A percentile compares a stretch with the other conserved stretches of the same genome.
Conservation (phyloP, 495 filamentous ascomycete species). For the Coniosporium apollinis region DNA sequence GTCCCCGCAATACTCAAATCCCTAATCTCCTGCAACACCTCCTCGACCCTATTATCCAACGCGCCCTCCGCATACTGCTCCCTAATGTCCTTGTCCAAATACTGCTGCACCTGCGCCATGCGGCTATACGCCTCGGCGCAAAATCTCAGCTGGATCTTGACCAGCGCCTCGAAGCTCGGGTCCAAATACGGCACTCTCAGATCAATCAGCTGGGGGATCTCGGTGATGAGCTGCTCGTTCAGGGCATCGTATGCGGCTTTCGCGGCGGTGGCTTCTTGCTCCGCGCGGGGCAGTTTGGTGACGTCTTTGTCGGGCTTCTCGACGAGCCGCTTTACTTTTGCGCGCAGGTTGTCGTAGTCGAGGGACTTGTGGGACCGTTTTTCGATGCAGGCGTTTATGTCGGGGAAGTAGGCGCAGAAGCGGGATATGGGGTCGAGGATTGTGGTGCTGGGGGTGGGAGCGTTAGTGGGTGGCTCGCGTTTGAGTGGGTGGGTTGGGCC, state of each 20-base stretch:
- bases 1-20: slow-evolving; percentile 85
- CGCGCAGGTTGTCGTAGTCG: slow-evolving; percentile 90
- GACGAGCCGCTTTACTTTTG: slow-evolving; percentile 87
- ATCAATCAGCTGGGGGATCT: slow-evolving; percentile 95
- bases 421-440: slow-evolving; percentile 87
- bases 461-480: too few species aligned
- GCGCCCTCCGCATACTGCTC: slow-evolving; percentile 93
- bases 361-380: slow-evolving; percentile 95
- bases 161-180: slow-evolving; percentile 88
- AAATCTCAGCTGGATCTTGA: slow-evolving; percentile 96
- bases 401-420: slow-evolving; percentile 97
- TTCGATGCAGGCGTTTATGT: slow-evolving; percentile 97
- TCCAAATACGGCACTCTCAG: slow-evolving; percentile 93
- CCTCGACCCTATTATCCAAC: slow-evolving; percentile 80
- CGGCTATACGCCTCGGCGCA: slow-evolving; percentile 92
- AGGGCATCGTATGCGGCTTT: slow-evolving; percentile 86
- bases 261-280: slow-evolving; percentile 87
- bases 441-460: slow-evolving; percentile 43
- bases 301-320: slow-evolving; percentile 99
- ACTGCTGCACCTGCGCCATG: slow-evolving; percentile 99
- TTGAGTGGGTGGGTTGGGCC: too few species aligned
- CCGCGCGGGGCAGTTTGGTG: slow-evolving; percentile 79
- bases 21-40: slow-evolving; percentile 91
- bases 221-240: slow-evolving; percentile 84
- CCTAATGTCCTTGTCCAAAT: slow-evolving; percentile 86